These are phyloP conservation scores for Annulohypoxylon bovei DNA, from an alignment of 495 filamentous ascomycete species.

Conservation along the genomic window DNA sequence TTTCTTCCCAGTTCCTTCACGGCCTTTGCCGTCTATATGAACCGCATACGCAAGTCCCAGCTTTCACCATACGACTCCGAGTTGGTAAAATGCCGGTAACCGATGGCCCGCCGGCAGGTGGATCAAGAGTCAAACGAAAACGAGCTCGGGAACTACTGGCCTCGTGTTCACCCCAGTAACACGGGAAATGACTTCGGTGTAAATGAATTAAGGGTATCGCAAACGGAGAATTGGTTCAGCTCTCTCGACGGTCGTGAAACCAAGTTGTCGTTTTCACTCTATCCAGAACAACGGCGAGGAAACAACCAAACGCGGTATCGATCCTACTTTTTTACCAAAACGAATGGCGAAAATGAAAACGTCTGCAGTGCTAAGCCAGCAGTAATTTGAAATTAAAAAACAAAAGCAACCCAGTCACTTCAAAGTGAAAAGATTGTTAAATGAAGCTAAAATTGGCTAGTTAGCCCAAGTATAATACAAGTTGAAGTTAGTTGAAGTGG, in stretches of 20 bases:
- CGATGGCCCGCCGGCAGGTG: constrained; percentile 28
- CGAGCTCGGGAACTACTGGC: constrained; percentile 22
- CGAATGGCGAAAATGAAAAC: constrained; percentile 40
- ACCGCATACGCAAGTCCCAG: constrained; percentile 44
- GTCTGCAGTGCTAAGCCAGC: constrained; percentile 13
- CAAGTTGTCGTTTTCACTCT: constrained; percentile 42
- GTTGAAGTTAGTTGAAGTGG: constrained; percentile 36
- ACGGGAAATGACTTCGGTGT: constrained; percentile 34
- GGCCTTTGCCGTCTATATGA: constrained; percentile 31
- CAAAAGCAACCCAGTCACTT: constrained; percentile 37
- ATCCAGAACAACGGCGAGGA: constrained; percentile 47
- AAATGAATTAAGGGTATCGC: constrained; percentile 41
- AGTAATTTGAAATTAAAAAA: constrained; percentile 24
- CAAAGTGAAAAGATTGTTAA: constrained; percentile 20
- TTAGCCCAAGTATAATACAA: constrained; percentile 26
- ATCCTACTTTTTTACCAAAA: constrained; percentile 33
- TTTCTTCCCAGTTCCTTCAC: constrained; percentile 34
- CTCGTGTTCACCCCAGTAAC: constrained; percentile 31
- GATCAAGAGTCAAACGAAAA: constrained; percentile 36
- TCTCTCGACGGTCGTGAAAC: constrained; percentile 51
- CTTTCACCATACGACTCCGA: constrained; percentile 22
- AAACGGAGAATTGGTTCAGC: constrained; percentile 40
- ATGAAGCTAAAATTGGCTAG: constrained; percentile 15
- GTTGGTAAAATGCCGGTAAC: constrained; percentile 36
- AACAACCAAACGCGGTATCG: constrained; percentile 41